Evolutionary conservation across 1,139 yeast genomes (phyloP).

Genomic region (Magnusiomyces tetraspermus): DNA sequence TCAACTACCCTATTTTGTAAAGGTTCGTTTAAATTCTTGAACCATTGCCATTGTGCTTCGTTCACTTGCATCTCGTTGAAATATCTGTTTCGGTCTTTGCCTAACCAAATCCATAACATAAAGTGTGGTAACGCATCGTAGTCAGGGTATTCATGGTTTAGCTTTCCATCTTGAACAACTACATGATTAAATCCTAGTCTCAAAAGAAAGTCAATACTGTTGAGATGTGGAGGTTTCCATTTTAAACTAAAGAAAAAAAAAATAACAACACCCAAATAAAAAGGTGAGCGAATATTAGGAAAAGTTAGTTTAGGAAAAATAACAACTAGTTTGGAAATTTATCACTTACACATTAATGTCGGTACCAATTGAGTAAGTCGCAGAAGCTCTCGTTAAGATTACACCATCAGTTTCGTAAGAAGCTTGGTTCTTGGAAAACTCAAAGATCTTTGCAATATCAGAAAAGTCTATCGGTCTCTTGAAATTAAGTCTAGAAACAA

Average conservation of each 20-base stretch:
- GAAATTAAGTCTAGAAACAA: not conserved
- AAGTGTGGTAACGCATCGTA: slow-evolving; percentile 71
- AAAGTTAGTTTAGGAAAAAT: not conserved
- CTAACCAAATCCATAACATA: slow-evolving; percentile 70
- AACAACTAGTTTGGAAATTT: not conserved
- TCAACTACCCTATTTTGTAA: slow-evolving; percentile 87
- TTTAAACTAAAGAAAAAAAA: slow-evolving; percentile 38
- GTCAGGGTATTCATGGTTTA: slow-evolving; percentile 45
- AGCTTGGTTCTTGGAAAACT: not conserved
- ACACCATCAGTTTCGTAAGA: slow-evolving; percentile 85
- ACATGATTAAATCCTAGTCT: slow-evolving; percentile 53
- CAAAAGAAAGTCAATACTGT: slow-evolving; percentile 79
- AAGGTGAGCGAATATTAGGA: not conserved
- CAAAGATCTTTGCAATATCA: not conserved
- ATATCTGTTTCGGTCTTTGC: slow-evolving; percentile 54
- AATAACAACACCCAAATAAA: slow-evolving; percentile 30
- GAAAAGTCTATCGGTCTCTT: not conserved
- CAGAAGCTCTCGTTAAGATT: slow-evolving; percentile 81
- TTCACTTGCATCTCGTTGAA: slow-evolving; percentile 55
- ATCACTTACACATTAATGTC: slow-evolving; percentile 44
- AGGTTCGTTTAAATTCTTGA: slow-evolving; percentile 66
- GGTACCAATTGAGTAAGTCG: slow-evolving; percentile 83
- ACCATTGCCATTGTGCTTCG: slow-evolving; percentile 72
- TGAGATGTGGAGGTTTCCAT: slow-evolving; percentile 97
- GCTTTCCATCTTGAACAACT: slow-evolving; percentile 55